phyloP scores from a whole-genome alignment of 768 basidiomycete species.

The Serendipita sp. region DNA sequence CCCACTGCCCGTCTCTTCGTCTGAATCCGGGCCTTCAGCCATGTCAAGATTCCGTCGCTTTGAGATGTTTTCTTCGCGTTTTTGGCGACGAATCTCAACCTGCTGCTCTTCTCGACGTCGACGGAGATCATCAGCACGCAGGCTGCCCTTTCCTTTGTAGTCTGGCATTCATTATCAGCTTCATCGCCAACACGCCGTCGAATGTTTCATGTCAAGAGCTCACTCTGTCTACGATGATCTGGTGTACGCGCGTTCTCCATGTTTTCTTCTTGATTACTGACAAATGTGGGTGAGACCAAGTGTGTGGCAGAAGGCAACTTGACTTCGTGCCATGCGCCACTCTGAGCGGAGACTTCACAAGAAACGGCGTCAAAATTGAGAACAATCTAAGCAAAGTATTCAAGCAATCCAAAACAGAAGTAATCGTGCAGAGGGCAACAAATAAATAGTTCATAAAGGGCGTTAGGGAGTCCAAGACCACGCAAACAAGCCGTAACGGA shows the following conservation, averaged over 20 bases:
- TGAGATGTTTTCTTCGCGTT: slow-evolving; percentile 95
- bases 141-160: slow-evolving; percentile 80
- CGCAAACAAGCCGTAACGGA: too few species aligned
- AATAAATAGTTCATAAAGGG: too few species aligned
- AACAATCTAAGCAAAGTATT: too few species aligned
- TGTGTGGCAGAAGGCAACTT: neutral
- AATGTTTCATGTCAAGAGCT: neutral
- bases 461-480: too few species aligned
- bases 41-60: slow-evolving; percentile 92
- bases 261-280: neutral
- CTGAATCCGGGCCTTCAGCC: slow-evolving; percentile 59
- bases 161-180: slow-evolving; percentile 26
- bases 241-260: neutral
- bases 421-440: too few species aligned
- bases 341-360: neutral
- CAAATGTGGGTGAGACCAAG: neutral
- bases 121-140: slow-evolving; percentile 86
- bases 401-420: too few species aligned
- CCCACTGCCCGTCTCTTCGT: slow-evolving; percentile 62
- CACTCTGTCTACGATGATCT: slow-evolving; percentile 2
- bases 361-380: too few species aligned
- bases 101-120: slow-evolving; percentile 96
- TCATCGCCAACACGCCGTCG: neutral
- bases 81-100: slow-evolving; percentile 96
- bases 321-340: neutral